These are phyloP conservation scores for Cyberlindnera maclurae DNA, from an alignment of 805 yeast genomes.

Conservation along the genomic window DNA sequence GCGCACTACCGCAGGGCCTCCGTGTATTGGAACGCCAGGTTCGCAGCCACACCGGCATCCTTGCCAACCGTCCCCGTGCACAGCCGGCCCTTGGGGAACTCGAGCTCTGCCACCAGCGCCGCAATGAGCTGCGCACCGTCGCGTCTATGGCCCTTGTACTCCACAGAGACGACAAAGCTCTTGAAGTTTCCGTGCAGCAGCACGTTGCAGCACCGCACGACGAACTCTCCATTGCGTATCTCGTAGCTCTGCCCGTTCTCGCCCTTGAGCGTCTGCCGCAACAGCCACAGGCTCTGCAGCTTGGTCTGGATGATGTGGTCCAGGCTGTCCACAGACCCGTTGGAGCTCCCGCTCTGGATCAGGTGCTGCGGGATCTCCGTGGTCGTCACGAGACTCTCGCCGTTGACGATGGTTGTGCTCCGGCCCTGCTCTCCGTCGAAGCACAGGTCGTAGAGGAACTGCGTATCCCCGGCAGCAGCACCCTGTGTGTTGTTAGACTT, in stretches of 20 bases:
- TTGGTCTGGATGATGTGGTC: conserved; percentile 49
- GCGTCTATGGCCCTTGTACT: conserved; percentile 1
- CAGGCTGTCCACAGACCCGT: conserved; percentile 50
- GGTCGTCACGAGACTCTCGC: conserved; percentile 24
- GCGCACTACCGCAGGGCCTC: too few relatives aligned
- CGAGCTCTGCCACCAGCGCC: conserved; percentile 4
- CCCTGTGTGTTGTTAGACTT: conserved; percentile 43
- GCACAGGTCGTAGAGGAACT: conserved; percentile 10
- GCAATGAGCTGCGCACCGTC: conserved; percentile 2
- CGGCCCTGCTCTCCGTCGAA: conserved; percentile 15
- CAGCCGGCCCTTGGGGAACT: conserved; percentile 9
- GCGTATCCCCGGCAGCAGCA: conserved; percentile 16
- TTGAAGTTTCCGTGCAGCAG: conserved; percentile 69
- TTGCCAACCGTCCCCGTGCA: conserved; percentile 3
- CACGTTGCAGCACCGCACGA: conserved; percentile 60
- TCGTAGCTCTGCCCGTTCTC: conserved; percentile 68
- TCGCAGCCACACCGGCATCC: conserved; percentile 2
- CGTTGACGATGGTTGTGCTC: conserved; percentile 17
- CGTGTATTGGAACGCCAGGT: conserved; percentile 7
- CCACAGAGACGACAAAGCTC: conserved; percentile 45
- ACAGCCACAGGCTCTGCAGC: conserved; percentile 62
- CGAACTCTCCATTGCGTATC: conserved; percentile 34
- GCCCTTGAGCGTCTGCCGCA: conserved; percentile 63
- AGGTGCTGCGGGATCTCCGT: conserved; percentile 22
- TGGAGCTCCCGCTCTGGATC: conserved; percentile 44